Base-by-base conservation (phyloP, 2,329 filamentous ascomycete species). In the Tolypocladium paradoxum region DNA sequence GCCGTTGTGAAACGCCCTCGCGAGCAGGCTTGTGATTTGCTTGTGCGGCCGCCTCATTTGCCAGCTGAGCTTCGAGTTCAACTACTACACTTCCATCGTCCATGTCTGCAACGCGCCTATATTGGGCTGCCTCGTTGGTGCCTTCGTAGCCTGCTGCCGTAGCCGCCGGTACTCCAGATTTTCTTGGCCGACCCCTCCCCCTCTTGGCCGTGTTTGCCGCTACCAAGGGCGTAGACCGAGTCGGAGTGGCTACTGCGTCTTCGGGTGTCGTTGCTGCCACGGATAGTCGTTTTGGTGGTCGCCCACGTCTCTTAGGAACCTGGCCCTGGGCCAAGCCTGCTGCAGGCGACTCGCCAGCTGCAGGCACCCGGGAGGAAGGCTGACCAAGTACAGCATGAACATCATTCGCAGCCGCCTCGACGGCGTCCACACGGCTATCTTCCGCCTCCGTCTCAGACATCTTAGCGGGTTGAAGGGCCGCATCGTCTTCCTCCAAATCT, bases 401-500 rank as follows among this genome's bases (percentile, higher is more conserved):
- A n/a, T 67, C 64, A 51, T 69, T 56, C 49, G 68, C 61, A 47
- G 74, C 75, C 6, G 74, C 57, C 53, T 76, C 72, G 24, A 74
- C 63, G n/a, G 70, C 65, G 24, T 50, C 56, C 18, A 57, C 56
- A n/a, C 34, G 47, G 14, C 40, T 51, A 18, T 54, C 51, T 5
- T 43, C 45, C 36, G 52, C 51, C 52, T 24, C 57, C 52, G 24
- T 40, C 49, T 16, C 54, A 27, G 37, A 29, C 45, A 11, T 33
- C 33, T 20, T 37, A 46, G 14, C 14, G 38, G 37, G n/a, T 2
- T 20, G 46, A 50, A 54, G 70, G 62, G 71, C 53, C n/a, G 65
- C 57, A 36, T 74, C 70, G 12, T 75, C 66, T 18, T 73, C 73
- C 34, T 78, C 75, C 4, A 73, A 70, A 8, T 68, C 65, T 24